phyloP scores from a whole-genome alignment of 1,139 yeast genomes.

The Blastobotrys arbuscula region DNA sequence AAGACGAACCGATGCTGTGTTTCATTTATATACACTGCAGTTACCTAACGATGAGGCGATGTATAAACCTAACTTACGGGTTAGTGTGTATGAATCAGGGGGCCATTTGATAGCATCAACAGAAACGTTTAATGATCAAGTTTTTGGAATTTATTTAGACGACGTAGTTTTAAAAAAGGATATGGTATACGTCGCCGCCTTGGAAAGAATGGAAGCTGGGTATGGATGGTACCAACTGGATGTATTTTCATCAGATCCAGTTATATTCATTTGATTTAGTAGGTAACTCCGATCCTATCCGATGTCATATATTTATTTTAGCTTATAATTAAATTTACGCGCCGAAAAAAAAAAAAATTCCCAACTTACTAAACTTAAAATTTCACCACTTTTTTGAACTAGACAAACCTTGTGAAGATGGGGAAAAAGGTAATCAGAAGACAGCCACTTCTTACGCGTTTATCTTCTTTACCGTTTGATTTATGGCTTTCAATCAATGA shows the following conservation, averaged over 20 bases:
- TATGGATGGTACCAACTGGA: conserved; percentile 19
- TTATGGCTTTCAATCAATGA: conserved; percentile 50
- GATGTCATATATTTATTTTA: no score
- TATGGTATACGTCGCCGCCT: conserved; percentile 18
- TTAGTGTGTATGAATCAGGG: conserved; percentile 29
- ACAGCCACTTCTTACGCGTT: conserved; percentile 37
- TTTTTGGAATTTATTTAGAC: conserved; percentile 45
- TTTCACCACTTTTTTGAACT: neutral
- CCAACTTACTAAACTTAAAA: neutral
- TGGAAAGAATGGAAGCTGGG: conserved; percentile 32
- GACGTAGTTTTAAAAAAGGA: conserved; percentile 17
- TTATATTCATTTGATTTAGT: no score
- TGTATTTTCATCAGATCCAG: conserved; percentile 8
- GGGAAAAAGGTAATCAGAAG: conserved; percentile 7
- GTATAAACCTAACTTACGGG: conserved; percentile 28
- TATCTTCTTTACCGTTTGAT: conserved; percentile 55
- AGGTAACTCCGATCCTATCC: no score
- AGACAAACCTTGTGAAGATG: no score
- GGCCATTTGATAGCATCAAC: conserved; percentile 30
- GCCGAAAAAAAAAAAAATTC: no score
- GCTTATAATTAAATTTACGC: neutral
- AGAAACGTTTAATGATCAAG: conserved; percentile 40
- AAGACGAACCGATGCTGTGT: conserved; percentile 12
- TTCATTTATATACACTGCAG: conserved; percentile 8
- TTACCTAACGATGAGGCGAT: conserved; percentile 3